phyloP scores from a whole-genome alignment of 163 green algal genomes.

The Prototheca cutis region DNA sequence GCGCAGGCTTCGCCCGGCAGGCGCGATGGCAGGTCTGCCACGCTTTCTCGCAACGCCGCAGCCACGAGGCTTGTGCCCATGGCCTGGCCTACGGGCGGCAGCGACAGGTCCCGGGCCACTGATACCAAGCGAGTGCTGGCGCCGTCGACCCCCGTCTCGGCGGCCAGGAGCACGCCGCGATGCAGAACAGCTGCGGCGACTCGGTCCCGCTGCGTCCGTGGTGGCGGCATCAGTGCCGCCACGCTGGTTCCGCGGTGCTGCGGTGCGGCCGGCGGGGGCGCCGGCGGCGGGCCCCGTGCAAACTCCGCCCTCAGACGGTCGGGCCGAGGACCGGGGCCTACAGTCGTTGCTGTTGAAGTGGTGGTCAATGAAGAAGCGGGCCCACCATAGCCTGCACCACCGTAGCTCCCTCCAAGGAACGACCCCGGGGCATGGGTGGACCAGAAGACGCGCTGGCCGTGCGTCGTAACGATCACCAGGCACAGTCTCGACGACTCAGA shows the following conservation, averaged over 20 bases:
- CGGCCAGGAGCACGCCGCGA: constrained; percentile 35
- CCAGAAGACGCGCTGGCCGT: constrained; percentile 77
- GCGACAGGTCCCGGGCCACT: constrained; percentile 43
- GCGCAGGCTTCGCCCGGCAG: constrained; percentile 56
- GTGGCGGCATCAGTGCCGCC: not conserved
- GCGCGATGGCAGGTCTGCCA: constrained; percentile 53
- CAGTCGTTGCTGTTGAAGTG: not conserved
- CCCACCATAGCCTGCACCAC: too few species aligned
- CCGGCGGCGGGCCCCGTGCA: constrained; percentile 37
- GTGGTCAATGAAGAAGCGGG: too few species aligned
- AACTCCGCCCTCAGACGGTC: constrained; percentile 40
- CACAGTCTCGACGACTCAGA: constrained; percentile 28
- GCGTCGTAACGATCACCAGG: constrained; percentile 68
- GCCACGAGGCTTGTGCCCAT: constrained; percentile 16
- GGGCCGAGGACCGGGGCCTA: constrained; percentile 18
- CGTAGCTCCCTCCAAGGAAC: not conserved
- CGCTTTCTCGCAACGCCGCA: constrained; percentile 52
- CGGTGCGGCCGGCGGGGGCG: constrained; percentile 1
- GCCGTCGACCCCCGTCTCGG: constrained; percentile 38
- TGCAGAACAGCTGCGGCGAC: not conserved
- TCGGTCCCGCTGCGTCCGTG: not conserved
- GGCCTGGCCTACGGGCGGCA: constrained; percentile 37
- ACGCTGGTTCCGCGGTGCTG: constrained; percentile 3
- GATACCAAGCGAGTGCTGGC: constrained; percentile 48
- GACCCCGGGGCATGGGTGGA: constrained; percentile 3